Percentiles rank a stretch among this genome's conserved stretches.
These are phyloP conservation scores for Linnemannia zychae DNA, from an alignment of 192 early-diverging fungal species.

Conservation along the genomic window DNA sequence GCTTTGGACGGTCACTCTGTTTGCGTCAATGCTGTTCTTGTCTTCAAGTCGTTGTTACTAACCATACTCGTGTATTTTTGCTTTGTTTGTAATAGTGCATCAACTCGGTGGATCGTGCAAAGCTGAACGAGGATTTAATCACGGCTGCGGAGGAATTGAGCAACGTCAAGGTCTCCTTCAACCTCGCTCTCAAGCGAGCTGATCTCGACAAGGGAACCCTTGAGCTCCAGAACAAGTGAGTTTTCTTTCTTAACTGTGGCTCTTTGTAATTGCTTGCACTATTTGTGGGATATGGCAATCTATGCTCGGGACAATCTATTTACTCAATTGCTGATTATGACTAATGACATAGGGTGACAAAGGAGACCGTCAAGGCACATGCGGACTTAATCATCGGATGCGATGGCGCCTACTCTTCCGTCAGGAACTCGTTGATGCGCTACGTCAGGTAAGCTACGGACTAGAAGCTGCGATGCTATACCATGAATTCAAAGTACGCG, in stretches of 20 bases:
- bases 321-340: not conserved
- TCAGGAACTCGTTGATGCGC: conserved; percentile 87
- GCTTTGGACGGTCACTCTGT: too few relatives aligned
- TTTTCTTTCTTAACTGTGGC: conserved; percentile 26
- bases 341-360: conserved; percentile 46
- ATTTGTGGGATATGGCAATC: not conserved
- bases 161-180: conserved; percentile 84
- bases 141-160: conserved; percentile 74
- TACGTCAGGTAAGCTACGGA: conserved; percentile 65
- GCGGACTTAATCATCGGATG: conserved; percentile 90
- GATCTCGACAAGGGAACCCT: conserved; percentile 80
- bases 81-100: conserved; percentile 79
- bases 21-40: too few relatives aligned
- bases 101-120: conserved; percentile 92
- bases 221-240: conserved; percentile 61
- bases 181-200: conserved; percentile 74
- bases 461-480: not conserved
- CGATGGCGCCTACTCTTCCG: conserved; percentile 89
- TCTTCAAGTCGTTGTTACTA: too few relatives aligned
- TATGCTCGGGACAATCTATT: not conserved
- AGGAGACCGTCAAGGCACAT: conserved; percentile 56
- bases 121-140: conserved; percentile 86
- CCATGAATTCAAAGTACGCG: not conserved
- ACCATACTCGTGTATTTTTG: too few relatives aligned
- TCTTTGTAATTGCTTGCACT: not conserved